phyloP scores from a whole-genome alignment of 75 land plant species.

The Cryptomeria japonica region DNA sequence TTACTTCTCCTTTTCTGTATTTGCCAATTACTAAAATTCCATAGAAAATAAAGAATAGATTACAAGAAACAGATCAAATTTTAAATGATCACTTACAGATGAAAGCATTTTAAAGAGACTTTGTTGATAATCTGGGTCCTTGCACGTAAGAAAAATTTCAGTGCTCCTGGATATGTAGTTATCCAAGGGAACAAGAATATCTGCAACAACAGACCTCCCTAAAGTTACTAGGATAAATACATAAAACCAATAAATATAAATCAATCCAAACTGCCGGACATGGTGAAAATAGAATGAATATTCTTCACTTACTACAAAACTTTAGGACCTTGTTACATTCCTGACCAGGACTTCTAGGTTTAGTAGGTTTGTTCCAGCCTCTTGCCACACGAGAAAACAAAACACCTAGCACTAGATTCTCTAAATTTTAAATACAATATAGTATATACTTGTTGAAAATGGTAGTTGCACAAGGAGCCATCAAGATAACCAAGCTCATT shows the following conservation, averaged over 20 bases:
- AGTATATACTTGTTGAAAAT: background rate
- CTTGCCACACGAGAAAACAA: too few species aligned
- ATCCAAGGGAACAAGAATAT: conserved; percentile 96
- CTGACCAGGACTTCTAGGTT: background rate
- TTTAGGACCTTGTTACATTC: background rate
- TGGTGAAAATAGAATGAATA: background rate
- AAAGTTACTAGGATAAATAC: background rate
- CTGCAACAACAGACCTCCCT: conserved; percentile 29
- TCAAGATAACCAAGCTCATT: background rate
- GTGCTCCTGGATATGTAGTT: conserved; percentile 96
- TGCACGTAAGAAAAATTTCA: conserved; percentile 89
- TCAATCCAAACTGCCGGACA: background rate
- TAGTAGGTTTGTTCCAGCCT: background rate
- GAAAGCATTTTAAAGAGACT: conserved; percentile 92
- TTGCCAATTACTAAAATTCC: background rate
- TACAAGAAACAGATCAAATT: background rate
- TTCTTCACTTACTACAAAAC: background rate
- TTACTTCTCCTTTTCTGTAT: background rate
- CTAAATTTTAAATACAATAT: background rate
- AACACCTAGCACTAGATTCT: background rate
- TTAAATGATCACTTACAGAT: conserved; percentile 44
- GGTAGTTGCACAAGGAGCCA: background rate
- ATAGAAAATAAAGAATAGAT: background rate
- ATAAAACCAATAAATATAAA: background rate
- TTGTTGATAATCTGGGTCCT: conserved; percentile 95